Percentiles rank a stretch among this genome's conserved stretches.
These are phyloP conservation scores for Didymella pomorum DNA, from an alignment of 2,329 filamentous ascomycete species.

Conservation along the genomic window DNA sequence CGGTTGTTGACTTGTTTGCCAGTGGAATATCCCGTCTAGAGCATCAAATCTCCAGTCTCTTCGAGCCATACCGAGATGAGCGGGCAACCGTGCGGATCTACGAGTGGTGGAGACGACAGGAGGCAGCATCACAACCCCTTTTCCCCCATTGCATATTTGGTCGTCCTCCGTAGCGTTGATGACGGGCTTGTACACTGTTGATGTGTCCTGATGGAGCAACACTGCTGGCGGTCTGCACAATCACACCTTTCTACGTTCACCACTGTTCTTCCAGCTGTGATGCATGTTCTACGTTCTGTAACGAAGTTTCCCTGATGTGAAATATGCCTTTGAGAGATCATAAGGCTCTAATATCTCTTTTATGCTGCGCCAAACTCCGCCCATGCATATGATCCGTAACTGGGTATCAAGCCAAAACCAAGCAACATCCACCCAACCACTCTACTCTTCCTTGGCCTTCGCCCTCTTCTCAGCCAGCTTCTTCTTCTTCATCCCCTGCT, in stretches of 20 bases:
- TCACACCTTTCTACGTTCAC: constrained; percentile 15
- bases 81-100: constrained; percentile 27
- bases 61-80: constrained; percentile 29
- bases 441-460: constrained; percentile 38
- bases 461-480: constrained; percentile 69
- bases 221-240: constrained; percentile 26
- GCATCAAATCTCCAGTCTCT: constrained; percentile 19
- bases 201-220: constrained; percentile 45
- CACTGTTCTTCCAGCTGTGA: neutral
- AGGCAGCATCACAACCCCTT: constrained; percentile 28
- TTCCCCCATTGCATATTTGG: constrained; percentile 40
- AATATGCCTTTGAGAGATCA: neutral
- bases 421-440: neutral
- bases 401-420: constrained; percentile 16
- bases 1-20: constrained; percentile 41
- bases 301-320: neutral
- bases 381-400: constrained; percentile 24
- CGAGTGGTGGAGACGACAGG: constrained; percentile 24
- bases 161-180: constrained; percentile 34
- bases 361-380: constrained; percentile 17
- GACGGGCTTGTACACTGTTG: constrained; percentile 43
- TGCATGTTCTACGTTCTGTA: neutral
- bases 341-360: neutral
- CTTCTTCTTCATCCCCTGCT: constrained; percentile 74
- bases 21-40: constrained; percentile 37